Base-by-base conservation (phyloP, 805 yeast genomes). In the Saccharomycopsis sp. region DNA sequence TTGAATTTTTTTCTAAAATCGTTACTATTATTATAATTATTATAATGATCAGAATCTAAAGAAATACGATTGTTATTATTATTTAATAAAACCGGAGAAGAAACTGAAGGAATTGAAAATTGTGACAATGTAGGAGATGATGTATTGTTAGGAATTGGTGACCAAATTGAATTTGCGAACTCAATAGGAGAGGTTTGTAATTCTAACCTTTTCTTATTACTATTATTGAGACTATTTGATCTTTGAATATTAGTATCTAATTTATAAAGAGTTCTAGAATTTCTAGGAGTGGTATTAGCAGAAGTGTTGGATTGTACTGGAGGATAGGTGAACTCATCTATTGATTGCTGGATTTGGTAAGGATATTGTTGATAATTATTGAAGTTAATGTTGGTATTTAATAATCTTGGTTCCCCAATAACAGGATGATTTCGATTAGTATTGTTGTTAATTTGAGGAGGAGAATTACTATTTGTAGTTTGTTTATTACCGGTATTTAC, bases 161-260 rank as follows among this genome's bases (percentile, higher is more conserved):
- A 28, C 35, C 35, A 32, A 32, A 32, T 32, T 12, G 35, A 32
- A 32, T 15, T 32, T 10, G 35, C 23, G 15, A 32, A 32, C 21
- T 32, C 35, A 2, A 21, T 32, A 2, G 35, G 35, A n/a, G n/a
- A n/a, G n/a, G n/a, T n/a, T n/a, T n/a, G n/a, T n/a, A n/a, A n/a
- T n/a, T n/a, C n/a, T n/a, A n/a, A n/a, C n/a, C n/a, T n/a, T n/a
- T n/a, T n/a, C n/a, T n/a, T n/a, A n/a, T n/a, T n/a, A n/a, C n/a
- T n/a, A n/a, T n/a, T n/a, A n/a, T n/a, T n/a, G n/a, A n/a, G n/a
- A n/a, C n/a, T n/a, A n/a, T n/a, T n/a, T n/a, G n/a, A n/a, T n/a
- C n/a, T n/a, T n/a, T n/a, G n/a, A n/a, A n/a, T n/a, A n/a, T n/a
- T n/a, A n/a, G n/a, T n/a, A n/a, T n/a, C n/a, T n/a, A n/a, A n/a